Evolutionary conservation across 305 asterid genomes (phyloP).

Genomic region (Fraxinus greggii): DNA sequence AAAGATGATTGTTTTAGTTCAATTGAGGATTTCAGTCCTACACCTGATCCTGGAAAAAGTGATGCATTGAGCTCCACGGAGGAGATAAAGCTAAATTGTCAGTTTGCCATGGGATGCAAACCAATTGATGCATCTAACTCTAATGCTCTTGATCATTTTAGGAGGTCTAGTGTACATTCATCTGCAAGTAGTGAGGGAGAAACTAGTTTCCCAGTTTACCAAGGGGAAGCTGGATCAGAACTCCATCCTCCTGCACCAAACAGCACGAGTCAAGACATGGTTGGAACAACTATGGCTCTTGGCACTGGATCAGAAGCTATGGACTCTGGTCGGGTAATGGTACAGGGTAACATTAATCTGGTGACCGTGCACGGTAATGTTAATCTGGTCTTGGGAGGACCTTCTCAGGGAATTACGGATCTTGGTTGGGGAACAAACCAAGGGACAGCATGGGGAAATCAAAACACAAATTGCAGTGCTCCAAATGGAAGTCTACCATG

Average conservation of each 20-base stretch:
- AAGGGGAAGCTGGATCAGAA: conserved; percentile 47
- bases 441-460: conserved; percentile 53
- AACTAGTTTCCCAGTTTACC: conserved; percentile 44
- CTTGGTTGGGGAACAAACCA: conserved; percentile 41
- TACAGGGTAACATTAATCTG: conserved; percentile 57
- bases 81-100: conserved; percentile 41
- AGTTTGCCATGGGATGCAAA: conserved; percentile 38
- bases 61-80: conserved; percentile 70
- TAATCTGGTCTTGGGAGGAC: conserved; percentile 58
- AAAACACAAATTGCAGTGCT: conserved; percentile 43
- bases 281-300: conserved; percentile 27
- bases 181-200: conserved; percentile 70
- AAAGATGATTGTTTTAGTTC: conserved; percentile 79
- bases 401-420: conserved; percentile 50
- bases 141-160: conserved; percentile 39
- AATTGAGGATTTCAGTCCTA: conserved; percentile 71
- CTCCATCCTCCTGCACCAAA: conserved; percentile 41
- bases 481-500: conserved; percentile 47
- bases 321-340: conserved; percentile 49
- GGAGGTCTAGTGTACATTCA: conserved; percentile 50
- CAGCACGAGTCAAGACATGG: conserved; percentile 35
- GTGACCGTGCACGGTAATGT: conserved; percentile 65
- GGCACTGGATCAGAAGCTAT: conserved; percentile 34
- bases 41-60: conserved; percentile 51
- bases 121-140: conserved; percentile 34